A percentile compares a stretch with the other conserved stretches of the same genome.
Evolutionary conservation across 176 grass and related monocot genomes (phyloP).

Genomic region (Eragrostis curvula): DNA sequence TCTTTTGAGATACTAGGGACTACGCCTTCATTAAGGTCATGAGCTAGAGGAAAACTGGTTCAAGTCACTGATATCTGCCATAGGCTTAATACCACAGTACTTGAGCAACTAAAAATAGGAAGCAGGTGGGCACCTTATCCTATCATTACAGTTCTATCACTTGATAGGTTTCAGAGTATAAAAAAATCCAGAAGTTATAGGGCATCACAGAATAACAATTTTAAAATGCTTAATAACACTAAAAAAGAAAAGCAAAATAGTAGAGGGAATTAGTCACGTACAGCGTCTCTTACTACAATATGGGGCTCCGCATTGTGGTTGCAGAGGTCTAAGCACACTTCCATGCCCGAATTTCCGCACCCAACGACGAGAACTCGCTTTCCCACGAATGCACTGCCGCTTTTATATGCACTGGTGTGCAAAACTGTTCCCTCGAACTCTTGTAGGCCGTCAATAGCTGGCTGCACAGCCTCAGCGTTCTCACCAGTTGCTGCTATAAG

Average conservation of each 20-base stretch:
- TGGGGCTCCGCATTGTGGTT: conserved; percentile 75
- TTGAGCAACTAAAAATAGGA: conserved; percentile 23
- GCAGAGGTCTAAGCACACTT: conserved; percentile 96
- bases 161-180: conserved; percentile 15
- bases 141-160: conserved; percentile 30
- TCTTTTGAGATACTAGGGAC: conserved; percentile 15
- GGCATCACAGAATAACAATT: conserved; percentile 27
- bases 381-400: conserved; percentile 57
- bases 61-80: conserved; percentile 25
- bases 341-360: conserved; percentile 97
- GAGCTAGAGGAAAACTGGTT: conserved; percentile 33
- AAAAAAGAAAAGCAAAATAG: conserved; percentile 31
- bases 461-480: conserved; percentile 83
- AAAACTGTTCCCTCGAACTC: conserved; percentile 61
- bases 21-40: conserved; percentile 32
- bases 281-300: conserved; percentile 88
- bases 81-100: not conserved
- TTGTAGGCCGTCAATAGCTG: conserved; percentile 69
- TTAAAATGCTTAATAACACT: conserved; percentile 34
- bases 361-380: conserved; percentile 87
- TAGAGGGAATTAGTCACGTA: conserved; percentile 57
- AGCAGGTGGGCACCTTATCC: conserved; percentile 1
- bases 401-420: conserved; percentile 88
- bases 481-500: conserved; percentile 91
- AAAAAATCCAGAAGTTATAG: conserved; percentile 31